Conservation (phyloP, 345 rosid species). For the Ricinus communis region DNA sequence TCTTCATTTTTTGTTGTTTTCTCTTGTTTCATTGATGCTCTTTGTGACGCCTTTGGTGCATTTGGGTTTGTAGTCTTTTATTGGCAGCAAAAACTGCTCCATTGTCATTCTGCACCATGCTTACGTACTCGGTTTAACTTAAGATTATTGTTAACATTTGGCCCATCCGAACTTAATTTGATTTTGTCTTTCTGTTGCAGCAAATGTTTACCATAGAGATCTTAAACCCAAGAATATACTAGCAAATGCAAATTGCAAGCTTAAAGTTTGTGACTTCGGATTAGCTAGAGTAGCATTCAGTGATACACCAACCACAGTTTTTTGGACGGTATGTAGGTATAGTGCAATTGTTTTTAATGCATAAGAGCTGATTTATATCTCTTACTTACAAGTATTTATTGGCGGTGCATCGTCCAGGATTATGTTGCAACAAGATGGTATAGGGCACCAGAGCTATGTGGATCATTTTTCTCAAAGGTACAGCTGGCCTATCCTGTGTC, state of each 20-base stretch:
- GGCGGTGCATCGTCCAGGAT: conserved; percentile 48
- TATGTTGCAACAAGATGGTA: conserved; percentile 99
- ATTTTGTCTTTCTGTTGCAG: conserved; percentile 49
- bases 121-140: no score
- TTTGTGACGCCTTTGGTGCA: not conserved
- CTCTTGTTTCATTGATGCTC: not conserved
- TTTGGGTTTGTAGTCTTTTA: not conserved
- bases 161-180: not conserved
- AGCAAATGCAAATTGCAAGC: conserved; percentile 97
- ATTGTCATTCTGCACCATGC: no score
- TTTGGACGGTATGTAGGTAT: conserved; percentile 76
- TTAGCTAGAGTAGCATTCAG: conserved; percentile 88
- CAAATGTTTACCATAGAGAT: conserved; percentile 95
- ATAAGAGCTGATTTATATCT: not conserved
- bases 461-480: conserved; percentile 97
- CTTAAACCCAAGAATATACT: conserved; percentile 95
- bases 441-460: conserved; percentile 97
- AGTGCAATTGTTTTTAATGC: not conserved
- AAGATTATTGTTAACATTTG: not conserved
- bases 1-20: no score
- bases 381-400: conserved; percentile 8
- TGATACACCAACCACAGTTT: conserved; percentile 84
- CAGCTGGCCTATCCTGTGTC: conserved; percentile 14
- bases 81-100: no score
- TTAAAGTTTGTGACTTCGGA: conserved; percentile 96